Conservation (phyloP, 2,329 filamentous ascomycete species). For the Sphaerulina vaccinii region DNA sequence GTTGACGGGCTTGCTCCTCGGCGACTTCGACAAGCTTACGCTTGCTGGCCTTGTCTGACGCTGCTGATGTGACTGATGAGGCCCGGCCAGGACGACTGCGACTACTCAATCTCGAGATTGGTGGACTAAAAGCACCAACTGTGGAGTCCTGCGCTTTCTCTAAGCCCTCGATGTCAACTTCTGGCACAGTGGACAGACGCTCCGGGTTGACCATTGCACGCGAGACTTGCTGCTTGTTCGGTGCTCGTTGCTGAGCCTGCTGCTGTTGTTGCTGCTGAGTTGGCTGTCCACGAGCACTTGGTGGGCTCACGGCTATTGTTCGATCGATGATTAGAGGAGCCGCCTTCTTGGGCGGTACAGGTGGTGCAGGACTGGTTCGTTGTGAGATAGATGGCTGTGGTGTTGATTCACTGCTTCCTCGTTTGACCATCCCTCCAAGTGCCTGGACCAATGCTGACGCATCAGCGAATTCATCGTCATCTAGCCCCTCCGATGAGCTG, state of each 20-base stretch:
- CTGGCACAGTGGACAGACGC: conserved; percentile 36
- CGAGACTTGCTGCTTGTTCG: conserved; percentile 7
- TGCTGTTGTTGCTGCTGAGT: conserved; percentile 9
- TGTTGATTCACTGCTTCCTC: conserved; percentile 50
- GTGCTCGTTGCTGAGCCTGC: too few species aligned
- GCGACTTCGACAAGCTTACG: conserved; percentile 35
- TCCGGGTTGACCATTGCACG: conserved; percentile 30
- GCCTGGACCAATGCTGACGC: conserved; percentile 84
- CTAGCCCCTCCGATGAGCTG: conserved; percentile 85
- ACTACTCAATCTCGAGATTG: conserved; percentile 32
- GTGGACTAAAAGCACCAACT: conserved; percentile 17
- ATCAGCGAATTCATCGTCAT: conserved; percentile 92
- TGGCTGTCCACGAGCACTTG: conserved; percentile 13
- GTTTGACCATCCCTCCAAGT: conserved; percentile 83
- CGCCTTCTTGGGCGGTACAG: conserved; percentile 4
- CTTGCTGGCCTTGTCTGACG: conserved; percentile 37
- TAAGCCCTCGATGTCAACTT: conserved; percentile 25
- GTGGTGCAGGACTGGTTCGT: conserved; percentile 15
- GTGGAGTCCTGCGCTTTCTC: conserved; percentile 19
- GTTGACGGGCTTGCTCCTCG: conserved; percentile 30
- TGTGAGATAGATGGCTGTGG: conserved; percentile 19
- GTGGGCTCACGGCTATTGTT: conserved; percentile 35
- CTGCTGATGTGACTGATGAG: conserved; percentile 26
- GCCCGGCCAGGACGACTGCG: conserved; percentile 24
- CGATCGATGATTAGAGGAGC: conserved; percentile 29